Percentiles rank a stretch among this genome's conserved stretches.
phyloP scores from a whole-genome alignment of 306 rosid species.

The Pyrus betulifolia region DNA sequence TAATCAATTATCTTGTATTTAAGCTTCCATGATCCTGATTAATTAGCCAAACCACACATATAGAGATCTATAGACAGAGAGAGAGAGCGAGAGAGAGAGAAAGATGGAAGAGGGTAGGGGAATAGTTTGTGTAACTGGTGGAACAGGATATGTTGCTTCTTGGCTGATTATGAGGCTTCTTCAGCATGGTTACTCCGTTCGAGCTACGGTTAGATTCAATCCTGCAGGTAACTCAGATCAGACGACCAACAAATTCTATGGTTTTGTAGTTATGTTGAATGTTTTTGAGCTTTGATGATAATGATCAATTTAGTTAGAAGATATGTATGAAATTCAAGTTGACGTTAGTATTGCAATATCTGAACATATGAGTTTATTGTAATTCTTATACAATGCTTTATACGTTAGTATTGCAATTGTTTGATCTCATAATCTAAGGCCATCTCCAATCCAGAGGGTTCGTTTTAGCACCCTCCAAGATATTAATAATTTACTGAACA shows the following conservation, averaged over 20 bases:
- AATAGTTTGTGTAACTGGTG: conserved; percentile 57
- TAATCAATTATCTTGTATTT: background rate
- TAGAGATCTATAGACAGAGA: background rate
- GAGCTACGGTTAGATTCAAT: conserved; percentile 39
- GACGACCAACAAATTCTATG: background rate
- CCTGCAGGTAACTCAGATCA: conserved; percentile 14
- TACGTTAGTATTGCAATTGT: too few species aligned
- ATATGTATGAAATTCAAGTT: too few species aligned
- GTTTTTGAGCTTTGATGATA: background rate
- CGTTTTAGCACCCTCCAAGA: too few species aligned
- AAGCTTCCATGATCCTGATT: background rate
- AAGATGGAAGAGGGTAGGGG: conserved; percentile 35
- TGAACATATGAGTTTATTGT: too few species aligned
- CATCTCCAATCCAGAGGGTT: too few species aligned
- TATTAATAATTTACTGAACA: too few species aligned
- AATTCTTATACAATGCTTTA: too few species aligned
- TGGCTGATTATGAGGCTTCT: conserved; percentile 62
- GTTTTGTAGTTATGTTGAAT: background rate
- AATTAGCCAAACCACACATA: background rate
- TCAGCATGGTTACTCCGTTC: conserved; percentile 39
- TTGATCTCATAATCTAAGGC: too few species aligned
- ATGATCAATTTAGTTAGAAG: background rate
- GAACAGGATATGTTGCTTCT: conserved; percentile 49
- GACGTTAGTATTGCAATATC: too few species aligned
- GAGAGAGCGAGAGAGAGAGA: background rate